A percentile compares a stretch with the other conserved stretches of the same genome.
Evolutionary conservation across 169 alveolate genomes (phyloP).

Genomic region (Cryptosporidium tyzzeri): DNA sequence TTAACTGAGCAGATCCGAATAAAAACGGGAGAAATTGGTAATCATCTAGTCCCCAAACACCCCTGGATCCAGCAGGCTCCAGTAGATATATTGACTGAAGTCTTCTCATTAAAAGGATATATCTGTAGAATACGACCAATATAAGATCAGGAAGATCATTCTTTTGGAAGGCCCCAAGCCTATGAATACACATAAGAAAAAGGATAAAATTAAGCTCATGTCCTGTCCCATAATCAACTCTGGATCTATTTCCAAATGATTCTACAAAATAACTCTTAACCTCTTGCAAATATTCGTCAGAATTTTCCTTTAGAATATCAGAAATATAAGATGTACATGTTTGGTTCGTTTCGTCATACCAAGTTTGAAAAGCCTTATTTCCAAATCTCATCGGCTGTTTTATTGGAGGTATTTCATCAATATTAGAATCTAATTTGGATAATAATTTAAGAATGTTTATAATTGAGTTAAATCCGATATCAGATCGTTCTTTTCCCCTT

Average conservation of each 20-base stretch:
- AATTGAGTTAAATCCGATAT: constrained; percentile 5
- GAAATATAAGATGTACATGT: constrained; percentile 33
- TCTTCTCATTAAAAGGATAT: constrained; percentile 93
- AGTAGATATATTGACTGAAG: constrained; percentile 93
- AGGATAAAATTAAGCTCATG: constrained; percentile 91
- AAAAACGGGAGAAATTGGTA: constrained; percentile 95
- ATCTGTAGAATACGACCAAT: constrained; percentile 84
- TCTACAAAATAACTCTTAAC: constrained; percentile 76
- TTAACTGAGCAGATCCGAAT: constrained; percentile 96
- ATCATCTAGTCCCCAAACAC: constrained; percentile 99
- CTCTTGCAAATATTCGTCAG: constrained; percentile 22
- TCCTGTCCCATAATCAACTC: constrained; percentile 99
- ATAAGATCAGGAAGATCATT: constrained; percentile 47
- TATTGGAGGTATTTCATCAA: constrained; percentile 87
- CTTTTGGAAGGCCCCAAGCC: constrained; percentile 72
- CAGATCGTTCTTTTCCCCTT: neutral
- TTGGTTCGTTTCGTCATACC: constrained; percentile 81
- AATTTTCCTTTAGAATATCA: constrained; percentile 19
- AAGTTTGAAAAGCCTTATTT: constrained; percentile 89
- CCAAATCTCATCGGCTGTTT: constrained; percentile 92
- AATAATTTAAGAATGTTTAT: constrained; percentile 25
- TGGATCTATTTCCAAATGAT: constrained; percentile 93
- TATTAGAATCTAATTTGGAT: constrained; percentile 31
- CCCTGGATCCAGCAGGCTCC: constrained; percentile 99
- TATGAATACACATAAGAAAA: constrained; percentile 85